Base-by-base conservation (phyloP, 306 rosid species). In the Chamaecrista fasciculata region DNA sequence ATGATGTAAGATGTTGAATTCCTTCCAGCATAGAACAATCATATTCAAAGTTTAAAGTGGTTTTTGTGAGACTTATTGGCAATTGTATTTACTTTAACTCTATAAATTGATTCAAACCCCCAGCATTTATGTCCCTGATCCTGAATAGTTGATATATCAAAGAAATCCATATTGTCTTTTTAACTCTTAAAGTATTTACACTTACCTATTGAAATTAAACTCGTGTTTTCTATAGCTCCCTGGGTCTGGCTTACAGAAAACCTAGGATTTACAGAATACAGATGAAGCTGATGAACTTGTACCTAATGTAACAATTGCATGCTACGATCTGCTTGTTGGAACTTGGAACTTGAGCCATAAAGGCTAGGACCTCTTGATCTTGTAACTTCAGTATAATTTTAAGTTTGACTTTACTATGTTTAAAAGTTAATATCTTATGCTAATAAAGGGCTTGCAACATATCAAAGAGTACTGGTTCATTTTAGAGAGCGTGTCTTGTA, bases 371-470 rank as follows among this genome's bases (percentile, higher is more conserved):
- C 33, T 5, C 16, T 20, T 61, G 49, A 26, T 43, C 53, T 24
- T 8, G 0, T 44, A 29, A 6, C 25, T 8, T 36, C 9, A 63
- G 50, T 20, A 15, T 23, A 65, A 19, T 18, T 40, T 37, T 21
- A 56, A 37, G 40, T 49, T 33, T 37, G 66, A 33, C 50, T 56
- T 56, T 65, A n/a, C 46, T 19, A 63, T 53, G 67, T 53, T 50
- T 62, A 33, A 33, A 33, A 67, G 59, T 42, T 10, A 66, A 59
- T 8, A 60, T 20, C 71, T 29, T 67, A 9, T 73, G 74, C 70
- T 34, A 26, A 26, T 62, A 42, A 67, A 60, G 5, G 67, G 48
- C 43, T 61, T 67, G 50, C 52, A 58, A 58, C 63, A 3, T 26
- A 61, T 47, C 15, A 23, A 62, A 64, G n/a, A 59, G 21, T 51